Conservation (phyloP, 805 yeast species). For the Wickerhamiella bombiphila region DNA sequence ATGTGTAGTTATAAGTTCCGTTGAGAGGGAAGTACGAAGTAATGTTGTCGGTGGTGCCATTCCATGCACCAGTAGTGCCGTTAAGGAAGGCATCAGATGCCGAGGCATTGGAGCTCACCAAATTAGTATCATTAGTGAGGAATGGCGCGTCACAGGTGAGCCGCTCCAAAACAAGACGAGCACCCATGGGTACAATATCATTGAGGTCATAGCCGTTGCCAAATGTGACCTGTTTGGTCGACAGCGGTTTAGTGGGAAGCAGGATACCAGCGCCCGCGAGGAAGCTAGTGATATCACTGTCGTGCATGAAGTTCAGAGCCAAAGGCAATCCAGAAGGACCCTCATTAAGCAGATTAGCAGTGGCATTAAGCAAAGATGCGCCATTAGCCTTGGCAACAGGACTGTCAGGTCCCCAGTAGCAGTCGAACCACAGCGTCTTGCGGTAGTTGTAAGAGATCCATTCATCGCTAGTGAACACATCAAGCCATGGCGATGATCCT, state of each 20-base stretch:
- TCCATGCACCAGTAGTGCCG: constrained; percentile 8
- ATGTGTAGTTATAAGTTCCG: too few species aligned
- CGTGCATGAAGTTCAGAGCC: constrained; percentile 39
- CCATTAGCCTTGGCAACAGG: constrained; percentile 30
- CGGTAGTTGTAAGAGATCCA: constrained; percentile 30
- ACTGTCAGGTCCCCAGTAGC: constrained; percentile 36
- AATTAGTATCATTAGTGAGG: constrained; percentile 9
- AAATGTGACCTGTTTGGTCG: constrained; percentile 32
- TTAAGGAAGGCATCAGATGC: constrained; percentile 9
- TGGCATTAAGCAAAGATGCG: constrained; percentile 34
- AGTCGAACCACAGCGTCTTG: constrained; percentile 31
- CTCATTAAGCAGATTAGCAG: constrained; percentile 30
- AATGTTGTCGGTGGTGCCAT: constrained; percentile 17
- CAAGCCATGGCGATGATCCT: constrained; percentile 31
- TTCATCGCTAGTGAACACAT: constrained; percentile 37
- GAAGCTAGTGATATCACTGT: constrained; percentile 39
- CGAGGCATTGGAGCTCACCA: constrained; percentile 5
- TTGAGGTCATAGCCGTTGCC: constrained; percentile 33
- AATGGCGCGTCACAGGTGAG: constrained; percentile 26
- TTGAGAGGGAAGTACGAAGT: constrained; percentile 6
- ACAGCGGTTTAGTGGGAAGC: constrained; percentile 28
- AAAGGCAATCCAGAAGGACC: constrained; percentile 24
- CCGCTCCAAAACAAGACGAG: constrained; percentile 37
- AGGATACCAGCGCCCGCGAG: constrained; percentile 36
- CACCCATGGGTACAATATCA: constrained; percentile 46